Percentiles rank a stretch among this genome's conserved stretches.
These are phyloP conservation scores for Apiospora pterosperma DNA, from an alignment of 2,329 filamentous ascomycete species.

Conservation along the genomic window DNA sequence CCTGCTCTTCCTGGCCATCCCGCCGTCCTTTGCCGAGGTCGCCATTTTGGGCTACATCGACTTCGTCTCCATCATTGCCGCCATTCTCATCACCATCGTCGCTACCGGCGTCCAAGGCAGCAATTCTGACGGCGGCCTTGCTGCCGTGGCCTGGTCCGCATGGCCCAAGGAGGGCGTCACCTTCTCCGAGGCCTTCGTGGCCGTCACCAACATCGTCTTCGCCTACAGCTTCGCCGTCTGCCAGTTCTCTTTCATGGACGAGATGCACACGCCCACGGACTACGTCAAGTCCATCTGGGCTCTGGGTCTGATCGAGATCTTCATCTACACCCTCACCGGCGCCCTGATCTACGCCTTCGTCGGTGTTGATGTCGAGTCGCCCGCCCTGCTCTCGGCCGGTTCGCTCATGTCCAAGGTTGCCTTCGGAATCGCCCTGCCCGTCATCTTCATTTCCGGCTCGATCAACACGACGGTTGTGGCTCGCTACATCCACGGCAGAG, in stretches of 20 bases:
- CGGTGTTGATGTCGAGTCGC: slow-evolving; percentile 53
- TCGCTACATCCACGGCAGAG: slow-evolving; percentile 30
- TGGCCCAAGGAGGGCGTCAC: slow-evolving; percentile 30
- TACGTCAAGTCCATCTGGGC: slow-evolving; percentile 41
- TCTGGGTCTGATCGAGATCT: slow-evolving; percentile 51
- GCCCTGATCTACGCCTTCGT: slow-evolving; percentile 61
- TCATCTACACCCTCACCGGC: slow-evolving; percentile 58
- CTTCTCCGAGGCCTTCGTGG: slow-evolving; percentile 47
- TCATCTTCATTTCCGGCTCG: slow-evolving; percentile 62
- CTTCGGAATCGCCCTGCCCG: slow-evolving; percentile 60
- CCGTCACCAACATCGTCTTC: slow-evolving; percentile 59
- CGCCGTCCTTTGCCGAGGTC: slow-evolving; percentile 56
- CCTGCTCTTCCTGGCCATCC: slow-evolving; percentile 51
- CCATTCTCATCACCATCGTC: slow-evolving; percentile 58
- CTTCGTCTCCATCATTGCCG: slow-evolving; percentile 54
- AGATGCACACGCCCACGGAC: slow-evolving; percentile 37
- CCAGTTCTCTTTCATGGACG: slow-evolving; percentile 35
- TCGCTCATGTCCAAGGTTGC: slow-evolving; percentile 53
- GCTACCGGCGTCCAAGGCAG: slow-evolving; percentile 44
- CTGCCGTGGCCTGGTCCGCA: slow-evolving; percentile 26
- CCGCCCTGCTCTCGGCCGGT: slow-evolving; percentile 57
- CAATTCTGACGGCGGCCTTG: slow-evolving; percentile 11
- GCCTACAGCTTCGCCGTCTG: slow-evolving; percentile 48
- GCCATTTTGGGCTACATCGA: slow-evolving; percentile 56
- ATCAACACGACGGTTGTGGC: slow-evolving; percentile 58